These are phyloP conservation scores for Candida berthetii DNA, from an alignment of 805 yeast species.

Conservation along the genomic window DNA sequence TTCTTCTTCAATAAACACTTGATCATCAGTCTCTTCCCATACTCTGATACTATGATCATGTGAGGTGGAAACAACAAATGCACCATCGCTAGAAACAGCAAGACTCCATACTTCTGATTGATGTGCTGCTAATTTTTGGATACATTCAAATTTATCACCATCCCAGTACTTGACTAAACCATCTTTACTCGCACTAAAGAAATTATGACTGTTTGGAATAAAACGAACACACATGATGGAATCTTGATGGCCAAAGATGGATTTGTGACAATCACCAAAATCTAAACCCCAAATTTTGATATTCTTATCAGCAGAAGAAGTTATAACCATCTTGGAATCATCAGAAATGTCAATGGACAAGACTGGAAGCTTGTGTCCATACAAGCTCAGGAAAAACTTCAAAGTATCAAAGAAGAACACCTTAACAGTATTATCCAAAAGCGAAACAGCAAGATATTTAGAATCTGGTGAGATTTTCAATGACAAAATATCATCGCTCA, in stretches of 20 bases:
- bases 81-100: constrained; percentile 69
- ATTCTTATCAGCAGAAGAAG: constrained; percentile 96
- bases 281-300: constrained; percentile 98
- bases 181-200: constrained; percentile 88
- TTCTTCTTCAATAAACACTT: constrained; percentile 96
- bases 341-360: constrained; percentile 84
- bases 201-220: constrained; percentile 80
- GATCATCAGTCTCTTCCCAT: constrained; percentile 94
- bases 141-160: constrained; percentile 92
- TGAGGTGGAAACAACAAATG: constrained; percentile 70
- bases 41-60: constrained; percentile 91
- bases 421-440: constrained; percentile 92
- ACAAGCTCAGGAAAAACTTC: constrained; percentile 81
- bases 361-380: constrained; percentile 96
- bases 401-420: constrained; percentile 83
- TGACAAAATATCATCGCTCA: constrained; percentile 78
- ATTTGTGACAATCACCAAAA: constrained; percentile 97
- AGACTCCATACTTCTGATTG: constrained; percentile 93
- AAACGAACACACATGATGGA: constrained; percentile 86
- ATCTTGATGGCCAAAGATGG: constrained; percentile 95
- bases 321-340: constrained; percentile 82
- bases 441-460: constrained; percentile 72
- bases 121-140: constrained; percentile 82
- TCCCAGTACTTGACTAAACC: constrained; percentile 94
- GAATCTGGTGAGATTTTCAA: constrained; percentile 78